These are phyloP conservation scores for Dothideomycetes sp. DNA, from an alignment of 2,329 filamentous ascomycete genomes.

Conservation along the genomic window DNA sequence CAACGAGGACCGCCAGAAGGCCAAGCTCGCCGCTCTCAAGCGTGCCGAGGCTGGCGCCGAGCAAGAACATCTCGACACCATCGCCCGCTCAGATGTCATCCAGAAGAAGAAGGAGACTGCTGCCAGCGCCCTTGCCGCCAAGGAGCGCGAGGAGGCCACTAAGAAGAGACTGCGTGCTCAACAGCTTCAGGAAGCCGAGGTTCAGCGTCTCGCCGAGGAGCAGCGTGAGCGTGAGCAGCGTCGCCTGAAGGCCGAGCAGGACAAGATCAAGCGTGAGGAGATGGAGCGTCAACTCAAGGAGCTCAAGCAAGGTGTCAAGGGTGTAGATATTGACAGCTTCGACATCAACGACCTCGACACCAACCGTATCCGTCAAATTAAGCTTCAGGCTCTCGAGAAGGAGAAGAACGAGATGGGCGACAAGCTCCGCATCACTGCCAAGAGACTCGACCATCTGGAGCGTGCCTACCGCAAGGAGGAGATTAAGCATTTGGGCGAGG, in stretches of 20 bases:
- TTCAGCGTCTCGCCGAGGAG: slow-evolving; percentile 81
- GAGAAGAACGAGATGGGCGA: slow-evolving; percentile 96
- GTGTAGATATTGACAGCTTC: slow-evolving; percentile 75
- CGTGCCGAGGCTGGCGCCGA: slow-evolving; percentile 83
- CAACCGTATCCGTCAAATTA: slow-evolving; percentile 75
- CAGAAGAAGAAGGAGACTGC: slow-evolving; percentile 95
- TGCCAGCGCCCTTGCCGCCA: slow-evolving; percentile 76
- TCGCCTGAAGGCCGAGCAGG: slow-evolving; percentile 75
- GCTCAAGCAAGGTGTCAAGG: slow-evolving; percentile 79
- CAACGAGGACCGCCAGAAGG: slow-evolving; percentile 69
- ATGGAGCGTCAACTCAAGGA: slow-evolving; percentile 85
- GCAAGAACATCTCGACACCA: slow-evolving; percentile 76
- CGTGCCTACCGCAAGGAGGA: slow-evolving; percentile 95
- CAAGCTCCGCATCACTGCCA: slow-evolving; percentile 81
- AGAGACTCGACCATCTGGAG: slow-evolving; percentile 94
- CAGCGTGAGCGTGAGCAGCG: slow-evolving; percentile 83
- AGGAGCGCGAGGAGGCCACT: slow-evolving; percentile 85
- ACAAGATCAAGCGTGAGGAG: slow-evolving; percentile 51
- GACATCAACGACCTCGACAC: slow-evolving; percentile 61
- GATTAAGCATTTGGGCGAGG: slow-evolving; percentile 76
- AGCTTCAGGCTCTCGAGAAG: slow-evolving; percentile 89
- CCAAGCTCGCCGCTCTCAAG: slow-evolving; percentile 68
- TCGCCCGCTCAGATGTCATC: slow-evolving; percentile 82
- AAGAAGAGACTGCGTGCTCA: slow-evolving; percentile 80
- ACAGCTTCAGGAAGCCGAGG: slow-evolving; percentile 81